phyloP scores from a whole-genome alignment of 1,284 basidiomycete species.

The Trichosporon ovoides region DNA sequence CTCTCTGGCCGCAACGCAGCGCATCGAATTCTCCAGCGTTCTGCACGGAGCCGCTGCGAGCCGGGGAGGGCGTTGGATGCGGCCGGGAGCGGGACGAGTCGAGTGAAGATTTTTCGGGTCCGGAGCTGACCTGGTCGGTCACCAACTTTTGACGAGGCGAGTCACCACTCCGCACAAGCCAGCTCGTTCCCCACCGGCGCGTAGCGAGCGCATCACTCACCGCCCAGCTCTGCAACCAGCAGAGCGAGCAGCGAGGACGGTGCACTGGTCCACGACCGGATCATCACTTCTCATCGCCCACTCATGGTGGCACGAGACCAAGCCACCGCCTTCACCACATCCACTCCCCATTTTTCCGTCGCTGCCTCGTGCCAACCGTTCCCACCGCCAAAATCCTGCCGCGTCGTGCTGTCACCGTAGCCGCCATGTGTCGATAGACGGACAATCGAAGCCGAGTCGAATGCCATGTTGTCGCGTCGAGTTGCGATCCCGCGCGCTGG shows the following conservation, averaged over 20 bases:
- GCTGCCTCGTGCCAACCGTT: neutral
- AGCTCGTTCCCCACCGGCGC: neutral
- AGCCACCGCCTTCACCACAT: neutral
- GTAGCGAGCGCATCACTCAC: neutral
- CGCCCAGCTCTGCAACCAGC: neutral
- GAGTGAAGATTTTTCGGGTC: constrained; percentile 10
- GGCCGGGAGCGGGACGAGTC: constrained; percentile 1
- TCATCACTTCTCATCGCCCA: neutral
- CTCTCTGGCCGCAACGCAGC: no score
- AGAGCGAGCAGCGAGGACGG: neutral
- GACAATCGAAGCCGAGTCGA: neutral
- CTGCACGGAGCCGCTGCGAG: neutral
- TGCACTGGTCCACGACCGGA: neutral
- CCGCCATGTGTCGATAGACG: neutral
- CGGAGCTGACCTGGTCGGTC: neutral
- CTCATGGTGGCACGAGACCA: neutral
- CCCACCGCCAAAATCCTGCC: neutral
- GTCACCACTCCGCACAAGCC: neutral
- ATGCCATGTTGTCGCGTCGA: neutral
- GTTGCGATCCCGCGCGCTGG: neutral
- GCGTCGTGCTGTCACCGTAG: neutral
- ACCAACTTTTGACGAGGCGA: constrained; percentile 1
- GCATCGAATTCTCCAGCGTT: no score
- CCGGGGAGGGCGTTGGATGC: neutral
- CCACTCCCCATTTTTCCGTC: neutral